Base-by-base conservation (phyloP, 257 asterid genomes). In the Agastache rugosa region DNA sequence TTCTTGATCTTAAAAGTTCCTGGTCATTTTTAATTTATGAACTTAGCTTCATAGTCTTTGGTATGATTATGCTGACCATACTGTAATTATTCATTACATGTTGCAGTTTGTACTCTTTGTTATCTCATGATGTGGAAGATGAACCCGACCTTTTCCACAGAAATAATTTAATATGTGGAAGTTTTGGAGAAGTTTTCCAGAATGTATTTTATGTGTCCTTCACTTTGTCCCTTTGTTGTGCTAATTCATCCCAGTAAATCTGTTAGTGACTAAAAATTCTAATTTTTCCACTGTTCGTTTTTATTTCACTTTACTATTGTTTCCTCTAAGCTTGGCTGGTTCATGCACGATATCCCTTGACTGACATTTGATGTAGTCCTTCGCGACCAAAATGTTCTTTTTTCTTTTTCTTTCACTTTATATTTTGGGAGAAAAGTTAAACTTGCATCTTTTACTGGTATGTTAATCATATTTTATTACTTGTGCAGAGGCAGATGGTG, bases 401-500 rank as follows among this genome's bases (percentile, higher is more conserved):
- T 22, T 9, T 10, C 4, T 23, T 69, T 53, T 70, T 41, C 16
- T 39, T 41, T 71, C 55, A 39, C 23, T 17, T 31, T 27, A 31
- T 55, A 42, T 48, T 17, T n/a, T 55, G 45, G 44, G 25, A 39
- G 53, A 34, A n/a, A 71, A 7, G 9, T 20, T n/a, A 22, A 14
- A 60, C 20, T 20, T 3, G 14, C 56, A 44, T n/a, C 64, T 34
- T 54, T 37, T 55, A 63, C 71, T 50, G 5, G 41, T 61, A 56
- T 58, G 47, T 64, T 17, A 31, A 56, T 64, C 45, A 48, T 47
- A 53, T 60, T 60, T 6, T n/a, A 53, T 71, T 54, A 74, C 66
- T 48, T 59, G 60, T 82, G 79, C 93, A 93, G 99, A 95, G 89
- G 98, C 99, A 68, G 99, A 95, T 80, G 99, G 99, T 81, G 97